These are phyloP conservation scores for Cercospora beticola DNA, from an alignment of 2,329 filamentous ascomycete species.

Conservation along the genomic window DNA sequence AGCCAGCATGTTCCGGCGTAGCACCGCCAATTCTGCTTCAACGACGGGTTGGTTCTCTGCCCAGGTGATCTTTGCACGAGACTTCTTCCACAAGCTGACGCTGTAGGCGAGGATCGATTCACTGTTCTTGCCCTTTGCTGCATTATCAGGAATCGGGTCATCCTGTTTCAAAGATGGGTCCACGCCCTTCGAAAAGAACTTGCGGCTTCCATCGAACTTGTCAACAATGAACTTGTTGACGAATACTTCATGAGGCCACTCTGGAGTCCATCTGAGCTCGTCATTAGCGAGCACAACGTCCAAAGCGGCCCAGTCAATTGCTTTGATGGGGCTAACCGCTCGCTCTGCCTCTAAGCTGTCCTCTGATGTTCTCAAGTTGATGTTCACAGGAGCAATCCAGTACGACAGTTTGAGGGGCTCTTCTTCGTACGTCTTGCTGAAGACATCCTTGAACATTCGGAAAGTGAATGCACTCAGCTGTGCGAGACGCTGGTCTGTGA, in stretches of 20 bases:
- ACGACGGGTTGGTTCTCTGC: slow-evolving; percentile 76
- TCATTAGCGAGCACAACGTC: slow-evolving; percentile 41
- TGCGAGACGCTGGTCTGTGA: slow-evolving; percentile 49
- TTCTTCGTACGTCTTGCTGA: slow-evolving; percentile 79
- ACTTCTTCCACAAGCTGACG: slow-evolving; percentile 68
- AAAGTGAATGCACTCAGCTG: slow-evolving; percentile 71
- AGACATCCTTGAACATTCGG: slow-evolving; percentile 75
- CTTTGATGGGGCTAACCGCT: slow-evolving; percentile 27
- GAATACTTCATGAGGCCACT: slow-evolving; percentile 44
- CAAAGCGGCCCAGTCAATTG: slow-evolving; percentile 64
- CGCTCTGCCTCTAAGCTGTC: background rate
- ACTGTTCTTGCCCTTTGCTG: slow-evolving; percentile 45
- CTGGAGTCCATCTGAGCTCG: slow-evolving; percentile 48
- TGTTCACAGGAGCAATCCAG: slow-evolving; percentile 66
- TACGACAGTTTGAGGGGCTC: slow-evolving; percentile 70
- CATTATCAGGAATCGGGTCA: slow-evolving; percentile 63
- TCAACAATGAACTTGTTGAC: slow-evolving; percentile 57
- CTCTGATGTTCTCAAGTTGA: background rate
- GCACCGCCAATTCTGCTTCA: slow-evolving; percentile 68
- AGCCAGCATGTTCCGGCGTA: slow-evolving; percentile 82
- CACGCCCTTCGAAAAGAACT: slow-evolving; percentile 55
- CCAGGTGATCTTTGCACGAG: slow-evolving; percentile 54
- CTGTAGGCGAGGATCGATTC: slow-evolving; percentile 74
- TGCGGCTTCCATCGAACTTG: slow-evolving; percentile 56
- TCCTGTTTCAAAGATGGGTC: slow-evolving; percentile 58